A percentile compares a stretch with the other conserved stretches of the same genome.
These are phyloP conservation scores for Candida stauntonica DNA, from an alignment of 805 yeast species.

Conservation along the genomic window DNA sequence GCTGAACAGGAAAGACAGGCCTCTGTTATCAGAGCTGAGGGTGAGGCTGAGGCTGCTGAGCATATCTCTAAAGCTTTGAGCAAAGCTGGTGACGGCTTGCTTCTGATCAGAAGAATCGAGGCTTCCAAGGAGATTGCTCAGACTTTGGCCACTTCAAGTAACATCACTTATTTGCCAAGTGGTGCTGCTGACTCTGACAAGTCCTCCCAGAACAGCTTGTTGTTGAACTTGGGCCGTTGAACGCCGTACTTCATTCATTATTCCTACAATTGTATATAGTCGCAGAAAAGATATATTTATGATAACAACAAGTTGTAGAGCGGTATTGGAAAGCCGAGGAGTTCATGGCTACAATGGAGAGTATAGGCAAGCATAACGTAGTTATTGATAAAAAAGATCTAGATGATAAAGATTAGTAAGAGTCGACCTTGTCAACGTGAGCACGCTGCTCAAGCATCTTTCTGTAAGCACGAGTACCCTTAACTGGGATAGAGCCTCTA, in stretches of 20 bases:
- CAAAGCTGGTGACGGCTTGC: constrained; percentile 93
- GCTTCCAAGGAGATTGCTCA: constrained; percentile 94
- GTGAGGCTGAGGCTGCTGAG: constrained; percentile 98
- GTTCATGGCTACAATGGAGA: too few relatives aligned
- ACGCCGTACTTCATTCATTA: not conserved
- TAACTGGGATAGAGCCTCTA: constrained; percentile 2
- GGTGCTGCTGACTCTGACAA: constrained; percentile 32
- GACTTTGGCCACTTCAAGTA: constrained; percentile 77
- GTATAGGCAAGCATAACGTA: too few relatives aligned
- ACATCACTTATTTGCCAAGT: constrained; percentile 84
- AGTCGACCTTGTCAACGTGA: not conserved
- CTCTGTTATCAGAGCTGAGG: constrained; percentile 93
- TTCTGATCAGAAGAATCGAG: constrained; percentile 90
- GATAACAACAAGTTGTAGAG: too few relatives aligned
- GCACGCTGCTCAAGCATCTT: not conserved
- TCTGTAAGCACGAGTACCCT: constrained; percentile 4
- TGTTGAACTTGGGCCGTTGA: constrained; percentile 67
- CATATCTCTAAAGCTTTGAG: constrained; percentile 86
- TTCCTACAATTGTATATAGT: not conserved
- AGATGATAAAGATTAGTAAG: not conserved
- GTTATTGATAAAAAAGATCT: not conserved
- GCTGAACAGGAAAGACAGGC: constrained; percentile 98
- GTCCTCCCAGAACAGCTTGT: constrained; percentile 44
- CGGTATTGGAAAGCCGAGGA: too few relatives aligned
- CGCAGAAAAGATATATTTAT: too few relatives aligned